Conservation (phyloP, 2,329 filamentous ascomycete species). For the Trichoderma atrobrunneum region DNA sequence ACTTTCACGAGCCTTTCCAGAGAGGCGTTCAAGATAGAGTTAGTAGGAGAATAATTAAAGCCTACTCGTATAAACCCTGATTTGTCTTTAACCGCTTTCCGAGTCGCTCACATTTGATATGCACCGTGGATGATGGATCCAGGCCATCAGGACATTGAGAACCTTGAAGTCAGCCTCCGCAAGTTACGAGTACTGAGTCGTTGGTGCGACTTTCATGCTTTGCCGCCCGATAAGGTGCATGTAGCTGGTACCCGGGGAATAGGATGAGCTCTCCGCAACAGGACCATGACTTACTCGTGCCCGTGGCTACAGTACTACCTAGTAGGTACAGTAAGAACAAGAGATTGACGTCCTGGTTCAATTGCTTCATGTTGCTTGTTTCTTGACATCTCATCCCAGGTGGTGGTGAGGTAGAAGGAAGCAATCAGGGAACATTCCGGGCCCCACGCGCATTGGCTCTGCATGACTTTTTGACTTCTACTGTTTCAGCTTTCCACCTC, state of each 20-base stretch:
- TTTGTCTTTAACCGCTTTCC: background rate
- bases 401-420: background rate
- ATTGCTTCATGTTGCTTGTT: background rate
- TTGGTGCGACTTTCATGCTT: background rate
- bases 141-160: background rate
- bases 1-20: background rate
- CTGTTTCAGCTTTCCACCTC: constrained; percentile 4
- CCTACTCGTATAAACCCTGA: background rate
- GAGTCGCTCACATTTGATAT: background rate
- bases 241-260: background rate
- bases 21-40: background rate
- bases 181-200: background rate
- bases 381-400: background rate
- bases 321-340: background rate
- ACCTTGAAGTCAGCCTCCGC: background rate
- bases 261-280: background rate
- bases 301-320: background rate
- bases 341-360: background rate
- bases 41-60: background rate
- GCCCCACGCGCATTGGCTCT: constrained; percentile 1
- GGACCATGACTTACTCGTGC: background rate
- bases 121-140: background rate
- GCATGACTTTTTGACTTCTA: background rate
- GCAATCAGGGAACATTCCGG: background rate
- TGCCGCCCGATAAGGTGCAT: background rate